These are phyloP conservation scores for Kodamaea fukazawae DNA, from an alignment of 805 yeast genomes.

Conservation along the genomic window DNA sequence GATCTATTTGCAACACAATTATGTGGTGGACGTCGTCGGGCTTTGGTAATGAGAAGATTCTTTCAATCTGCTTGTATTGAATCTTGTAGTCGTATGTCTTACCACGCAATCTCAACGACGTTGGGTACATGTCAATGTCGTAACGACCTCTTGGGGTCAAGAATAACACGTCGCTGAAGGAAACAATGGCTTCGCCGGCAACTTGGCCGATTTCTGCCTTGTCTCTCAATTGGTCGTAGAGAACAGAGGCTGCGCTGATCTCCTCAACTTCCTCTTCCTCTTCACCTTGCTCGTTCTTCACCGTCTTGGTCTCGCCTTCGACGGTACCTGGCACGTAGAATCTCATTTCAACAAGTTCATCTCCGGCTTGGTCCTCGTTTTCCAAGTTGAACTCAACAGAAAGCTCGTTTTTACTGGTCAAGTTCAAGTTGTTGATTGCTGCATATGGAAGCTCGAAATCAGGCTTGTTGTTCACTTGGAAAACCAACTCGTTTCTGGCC, in stretches of 20 bases:
- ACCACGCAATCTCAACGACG: constrained; percentile 87
- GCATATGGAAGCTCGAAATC: constrained; percentile 86
- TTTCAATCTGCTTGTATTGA: constrained; percentile 83
- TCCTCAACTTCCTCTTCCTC: constrained; percentile 27
- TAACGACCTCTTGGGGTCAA: constrained; percentile 98
- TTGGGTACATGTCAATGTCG: constrained; percentile 90
- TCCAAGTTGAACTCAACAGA: constrained; percentile 78
- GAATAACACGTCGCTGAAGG: constrained; percentile 86
- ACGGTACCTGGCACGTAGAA: constrained; percentile 90
- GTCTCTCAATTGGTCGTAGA: constrained; percentile 88
- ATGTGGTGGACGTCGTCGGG: constrained; percentile 91
- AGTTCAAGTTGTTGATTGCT: constrained; percentile 76
- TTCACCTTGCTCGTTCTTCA: constrained; percentile 24
- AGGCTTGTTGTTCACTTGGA: constrained; percentile 83
- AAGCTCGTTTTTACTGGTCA: constrained; percentile 91
- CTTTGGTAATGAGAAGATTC: constrained; percentile 88
- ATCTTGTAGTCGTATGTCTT: constrained; percentile 96
- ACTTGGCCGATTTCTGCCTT: constrained; percentile 93
- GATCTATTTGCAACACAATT: constrained; percentile 87
- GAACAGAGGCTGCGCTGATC: constrained; percentile 73
- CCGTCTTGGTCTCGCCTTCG: constrained; percentile 42
- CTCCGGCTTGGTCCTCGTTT: constrained; percentile 74
- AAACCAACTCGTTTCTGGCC: constrained; percentile 86
- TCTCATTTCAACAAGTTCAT: constrained; percentile 92
- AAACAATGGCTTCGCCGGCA: constrained; percentile 91